A percentile compares a stretch with the other conserved stretches of the same genome.
phyloP scores from a whole-genome alignment of 352 stramenopile species.

The Phytophthora niederhauseri region DNA sequence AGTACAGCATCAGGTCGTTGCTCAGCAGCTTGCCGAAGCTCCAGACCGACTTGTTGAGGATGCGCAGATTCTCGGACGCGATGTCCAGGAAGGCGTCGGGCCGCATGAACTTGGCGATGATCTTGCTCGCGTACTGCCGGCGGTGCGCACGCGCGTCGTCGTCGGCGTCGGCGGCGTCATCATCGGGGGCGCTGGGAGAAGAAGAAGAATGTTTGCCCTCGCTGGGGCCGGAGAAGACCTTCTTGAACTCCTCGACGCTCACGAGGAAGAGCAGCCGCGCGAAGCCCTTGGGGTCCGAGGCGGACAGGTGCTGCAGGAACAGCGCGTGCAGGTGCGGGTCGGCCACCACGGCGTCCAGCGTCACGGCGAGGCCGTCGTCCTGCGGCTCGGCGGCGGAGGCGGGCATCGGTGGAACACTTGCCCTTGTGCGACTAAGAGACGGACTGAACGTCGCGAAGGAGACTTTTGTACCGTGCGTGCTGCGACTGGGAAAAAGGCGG shows the following conservation, averaged over 20 bases:
- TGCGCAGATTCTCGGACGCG: conserved; percentile 71
- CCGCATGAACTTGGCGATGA: conserved; percentile 89
- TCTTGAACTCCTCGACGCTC: conserved; percentile 90
- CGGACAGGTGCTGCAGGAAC: conserved; percentile 82
- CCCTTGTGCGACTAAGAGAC: conserved; percentile 20
- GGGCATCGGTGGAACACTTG: conserved; percentile 9
- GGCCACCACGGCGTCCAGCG: conserved; percentile 72
- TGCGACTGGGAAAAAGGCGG: conserved; percentile 24
- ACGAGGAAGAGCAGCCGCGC: conserved; percentile 86
- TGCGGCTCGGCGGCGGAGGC: background rate
- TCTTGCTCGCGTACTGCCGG: conserved; percentile 82
- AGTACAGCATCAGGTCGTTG: conserved; percentile 82
- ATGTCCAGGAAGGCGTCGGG: conserved; percentile 85
- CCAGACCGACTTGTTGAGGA: conserved; percentile 83
- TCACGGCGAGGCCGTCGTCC: conserved; percentile 37
- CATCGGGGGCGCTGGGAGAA: conserved; percentile 2
- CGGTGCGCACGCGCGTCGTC: conserved; percentile 44
- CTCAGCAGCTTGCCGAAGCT: conserved; percentile 77
- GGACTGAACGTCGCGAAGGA: conserved; percentile 17
- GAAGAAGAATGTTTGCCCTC: background rate
- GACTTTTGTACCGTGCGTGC: background rate
- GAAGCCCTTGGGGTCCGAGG: conserved; percentile 70
- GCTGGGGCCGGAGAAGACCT: conserved; percentile 42
- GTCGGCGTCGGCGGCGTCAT: conserved; percentile 16
- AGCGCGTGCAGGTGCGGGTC: conserved; percentile 81